Evolutionary conservation across 2,329 filamentous ascomycete genomes (phyloP).

Genomic region (Aureobasidium mangrovei): DNA sequence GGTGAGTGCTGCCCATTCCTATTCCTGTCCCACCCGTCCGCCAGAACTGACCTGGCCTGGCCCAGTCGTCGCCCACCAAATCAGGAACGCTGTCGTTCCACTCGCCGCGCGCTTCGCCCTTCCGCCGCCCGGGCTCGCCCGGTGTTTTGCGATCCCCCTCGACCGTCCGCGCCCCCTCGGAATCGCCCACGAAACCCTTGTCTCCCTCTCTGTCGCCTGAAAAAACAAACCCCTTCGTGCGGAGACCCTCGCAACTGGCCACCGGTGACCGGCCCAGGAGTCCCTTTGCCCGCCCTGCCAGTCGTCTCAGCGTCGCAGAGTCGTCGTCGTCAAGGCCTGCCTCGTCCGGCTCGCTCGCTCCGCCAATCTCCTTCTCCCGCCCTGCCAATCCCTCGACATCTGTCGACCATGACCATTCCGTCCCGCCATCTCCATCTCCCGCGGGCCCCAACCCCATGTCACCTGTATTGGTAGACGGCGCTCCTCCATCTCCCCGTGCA

Average conservation of each 20-base stretch:
- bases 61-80: constrained; percentile 11
- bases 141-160: constrained; percentile 29
- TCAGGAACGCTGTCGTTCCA: constrained; percentile 31
- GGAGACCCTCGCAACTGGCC: constrained; percentile 27
- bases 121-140: constrained; percentile 35
- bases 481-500: constrained; percentile 16
- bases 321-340: constrained; percentile 6
- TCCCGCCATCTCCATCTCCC: constrained; percentile 15
- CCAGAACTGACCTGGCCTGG: too few relatives aligned
- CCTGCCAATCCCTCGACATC: constrained; percentile 1
- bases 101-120: constrained; percentile 37
- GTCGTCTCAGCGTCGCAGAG: constrained; percentile 23
- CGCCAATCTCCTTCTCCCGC: constrained; percentile 6
- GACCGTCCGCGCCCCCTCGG: constrained; percentile 23
- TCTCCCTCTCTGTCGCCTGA: constrained; percentile 16
- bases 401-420: constrained; percentile 13
- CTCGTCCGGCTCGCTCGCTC: not conserved
- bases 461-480: constrained; percentile 14
- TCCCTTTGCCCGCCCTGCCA: constrained; percentile 28
- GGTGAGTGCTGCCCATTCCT: not conserved
- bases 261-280: constrained; percentile 25
- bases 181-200: constrained; percentile 18
- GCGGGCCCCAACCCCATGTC: constrained; percentile 1
- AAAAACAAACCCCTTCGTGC: constrained; percentile 27
- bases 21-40: too few relatives aligned